Conservation (phyloP, 257 asterid genomes). For the Nicotiana benthamiana region DNA sequence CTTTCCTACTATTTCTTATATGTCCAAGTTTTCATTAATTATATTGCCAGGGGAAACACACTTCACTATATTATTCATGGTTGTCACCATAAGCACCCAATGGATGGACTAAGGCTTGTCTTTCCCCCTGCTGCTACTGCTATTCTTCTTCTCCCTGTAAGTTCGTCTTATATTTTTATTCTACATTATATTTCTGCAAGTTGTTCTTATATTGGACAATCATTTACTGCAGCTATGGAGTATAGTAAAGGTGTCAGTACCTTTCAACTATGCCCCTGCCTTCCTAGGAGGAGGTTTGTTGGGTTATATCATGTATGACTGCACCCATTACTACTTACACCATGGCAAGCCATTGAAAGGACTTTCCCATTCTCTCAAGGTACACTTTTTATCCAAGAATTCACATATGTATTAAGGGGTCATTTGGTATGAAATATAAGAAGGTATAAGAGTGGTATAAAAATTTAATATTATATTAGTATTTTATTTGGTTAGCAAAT, state of each 20-base stretch:
- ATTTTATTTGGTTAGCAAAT: too few relatives aligned
- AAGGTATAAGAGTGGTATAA: too few relatives aligned
- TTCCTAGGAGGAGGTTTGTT: constrained; percentile 74
- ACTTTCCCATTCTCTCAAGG: constrained; percentile 62
- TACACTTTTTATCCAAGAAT: not conserved
- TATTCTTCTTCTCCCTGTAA: constrained; percentile 32
- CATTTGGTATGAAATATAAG: too few relatives aligned
- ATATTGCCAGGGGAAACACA: constrained; percentile 25
- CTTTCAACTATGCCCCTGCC: constrained; percentile 66
- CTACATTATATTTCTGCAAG: too few relatives aligned
- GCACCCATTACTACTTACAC: constrained; percentile 87
- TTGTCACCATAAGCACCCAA: constrained; percentile 47
- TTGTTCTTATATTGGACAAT: not conserved
- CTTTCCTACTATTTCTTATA: not conserved
- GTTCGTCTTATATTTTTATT: not conserved
- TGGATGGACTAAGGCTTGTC: constrained; percentile 45
- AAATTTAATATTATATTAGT: too few relatives aligned
- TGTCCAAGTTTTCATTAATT: not conserved
- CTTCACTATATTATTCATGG: constrained; percentile 42
- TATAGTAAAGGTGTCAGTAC: constrained; percentile 33
- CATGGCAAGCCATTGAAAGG: constrained; percentile 70
- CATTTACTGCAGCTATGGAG: constrained; percentile 58
- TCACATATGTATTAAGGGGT: too few relatives aligned
- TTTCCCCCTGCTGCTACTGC: constrained; percentile 45
- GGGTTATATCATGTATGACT: constrained; percentile 83